These are phyloP conservation scores for Limtongia smithiae DNA, from an alignment of 805 yeast species.

Conservation along the genomic window DNA sequence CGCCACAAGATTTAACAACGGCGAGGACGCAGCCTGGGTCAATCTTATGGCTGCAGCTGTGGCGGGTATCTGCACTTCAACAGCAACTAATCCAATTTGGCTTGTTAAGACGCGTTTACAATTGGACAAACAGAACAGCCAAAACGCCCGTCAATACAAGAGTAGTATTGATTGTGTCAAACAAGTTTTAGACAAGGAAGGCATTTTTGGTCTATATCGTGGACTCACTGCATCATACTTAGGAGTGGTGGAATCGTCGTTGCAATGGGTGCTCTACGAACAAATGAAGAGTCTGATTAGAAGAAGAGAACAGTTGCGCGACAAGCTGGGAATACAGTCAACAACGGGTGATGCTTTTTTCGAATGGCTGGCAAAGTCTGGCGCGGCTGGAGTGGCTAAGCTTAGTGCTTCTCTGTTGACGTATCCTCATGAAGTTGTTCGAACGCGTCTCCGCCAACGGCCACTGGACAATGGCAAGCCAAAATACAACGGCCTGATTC, in stretches of 20 bases:
- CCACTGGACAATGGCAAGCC: slow-evolving; percentile 76
- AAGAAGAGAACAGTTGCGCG: slow-evolving; percentile 42
- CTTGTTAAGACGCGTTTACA: slow-evolving; percentile 90
- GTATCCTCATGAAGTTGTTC: slow-evolving; percentile 94
- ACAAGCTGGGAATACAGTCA: slow-evolving; percentile 37
- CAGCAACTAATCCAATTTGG: slow-evolving; percentile 98
- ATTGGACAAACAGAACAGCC: slow-evolving; percentile 60
- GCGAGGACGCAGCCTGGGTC: slow-evolving; percentile 76
- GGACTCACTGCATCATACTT: slow-evolving; percentile 94
- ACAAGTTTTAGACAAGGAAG: slow-evolving; percentile 70
- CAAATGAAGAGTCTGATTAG: slow-evolving; percentile 77
- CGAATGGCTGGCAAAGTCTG: slow-evolving; percentile 95
- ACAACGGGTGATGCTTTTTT: slow-evolving; percentile 58
- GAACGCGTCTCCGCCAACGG: slow-evolving; percentile 93
- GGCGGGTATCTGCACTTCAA: slow-evolving; percentile 93
- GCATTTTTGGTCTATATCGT: slow-evolving; percentile 72
- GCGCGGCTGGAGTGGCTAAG: slow-evolving; percentile 96
- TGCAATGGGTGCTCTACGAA: slow-evolving; percentile 96
- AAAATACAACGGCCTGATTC: slow-evolving; percentile 84
- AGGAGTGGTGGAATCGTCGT: slow-evolving; percentile 87
- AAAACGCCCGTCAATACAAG: slow-evolving; percentile 53
- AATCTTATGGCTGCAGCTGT: slow-evolving; percentile 81
- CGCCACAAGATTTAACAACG: slow-evolving; percentile 62
- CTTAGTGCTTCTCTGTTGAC: slow-evolving; percentile 87
- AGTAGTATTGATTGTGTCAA: slow-evolving; percentile 82